A percentile compares a stretch with the other conserved stretches of the same genome.
phyloP scores from a whole-genome alignment of 2,329 filamentous ascomycete genomes.

The Neoscytalidium dimidiatum region DNA sequence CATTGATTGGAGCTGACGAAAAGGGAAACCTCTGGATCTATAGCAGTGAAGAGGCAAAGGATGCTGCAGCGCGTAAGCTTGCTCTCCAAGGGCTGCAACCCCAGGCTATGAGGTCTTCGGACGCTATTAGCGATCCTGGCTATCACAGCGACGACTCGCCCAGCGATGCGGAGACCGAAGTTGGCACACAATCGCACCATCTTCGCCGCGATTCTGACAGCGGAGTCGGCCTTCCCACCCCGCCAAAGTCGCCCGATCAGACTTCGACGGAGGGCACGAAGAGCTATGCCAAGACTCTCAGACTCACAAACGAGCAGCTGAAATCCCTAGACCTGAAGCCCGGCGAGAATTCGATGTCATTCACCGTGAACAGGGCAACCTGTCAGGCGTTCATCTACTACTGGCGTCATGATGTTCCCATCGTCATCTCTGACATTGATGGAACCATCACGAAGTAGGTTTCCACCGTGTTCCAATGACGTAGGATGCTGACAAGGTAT shows the following conservation, averaged over 20 bases:
- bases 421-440: constrained; percentile 98
- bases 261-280: constrained; percentile 67
- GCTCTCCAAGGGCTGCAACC: constrained; percentile 55
- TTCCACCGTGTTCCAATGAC: not conserved
- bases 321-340: constrained; percentile 79
- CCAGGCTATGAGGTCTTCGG: constrained; percentile 61
- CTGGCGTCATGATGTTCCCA: constrained; percentile 87
- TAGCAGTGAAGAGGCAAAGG: constrained; percentile 94
- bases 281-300: constrained; percentile 95
- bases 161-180: constrained; percentile 59
- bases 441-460: constrained; percentile 89
- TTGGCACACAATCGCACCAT: constrained; percentile 48
- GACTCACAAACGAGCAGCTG: constrained; percentile 92
- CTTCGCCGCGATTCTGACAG: constrained; percentile 68
- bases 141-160: constrained; percentile 85
- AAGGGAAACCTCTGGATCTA: constrained; percentile 99
- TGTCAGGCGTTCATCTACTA: constrained; percentile 92
- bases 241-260: constrained; percentile 55
- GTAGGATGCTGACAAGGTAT: constrained; percentile 24
- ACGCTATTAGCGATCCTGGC: constrained; percentile 87
- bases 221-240: constrained; percentile 66
- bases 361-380: constrained; percentile 92
- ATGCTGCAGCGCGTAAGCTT: constrained; percentile 72
- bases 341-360: constrained; percentile 92
- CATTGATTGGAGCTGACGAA: constrained; percentile 91